Conservation (phyloP, 495 filamentous ascomycete genomes). For the Xylaria bambusicola region DNA sequence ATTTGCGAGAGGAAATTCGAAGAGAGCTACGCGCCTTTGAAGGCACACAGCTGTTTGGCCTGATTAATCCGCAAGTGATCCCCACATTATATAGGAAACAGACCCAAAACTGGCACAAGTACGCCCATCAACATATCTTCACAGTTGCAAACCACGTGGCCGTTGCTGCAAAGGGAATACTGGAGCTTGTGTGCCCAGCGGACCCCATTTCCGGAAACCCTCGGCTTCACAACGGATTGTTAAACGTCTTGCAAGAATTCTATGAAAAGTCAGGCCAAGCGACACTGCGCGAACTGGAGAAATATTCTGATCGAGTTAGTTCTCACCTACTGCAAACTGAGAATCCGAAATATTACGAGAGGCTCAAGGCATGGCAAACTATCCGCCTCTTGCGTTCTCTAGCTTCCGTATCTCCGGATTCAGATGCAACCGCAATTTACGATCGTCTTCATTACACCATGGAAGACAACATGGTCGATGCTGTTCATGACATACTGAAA, state of each 20-base stretch:
- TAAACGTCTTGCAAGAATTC: neutral
- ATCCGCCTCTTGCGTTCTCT: conserved; percentile 9
- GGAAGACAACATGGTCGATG: conserved; percentile 37
- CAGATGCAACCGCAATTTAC: neutral
- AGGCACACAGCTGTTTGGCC: neutral
- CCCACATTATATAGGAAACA: neutral
- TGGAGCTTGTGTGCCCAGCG: neutral
- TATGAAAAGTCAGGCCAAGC: neutral
- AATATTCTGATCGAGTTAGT: neutral
- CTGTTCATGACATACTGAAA: conserved; percentile 45
- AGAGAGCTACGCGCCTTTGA: neutral
- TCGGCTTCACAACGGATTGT: neutral
- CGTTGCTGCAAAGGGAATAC: neutral
- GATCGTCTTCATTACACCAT: conserved; percentile 25
- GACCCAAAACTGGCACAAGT: conserved; percentile 7
- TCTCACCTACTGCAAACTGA: conserved; percentile 28
- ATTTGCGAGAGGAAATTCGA: neutral
- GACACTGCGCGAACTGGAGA: neutral
- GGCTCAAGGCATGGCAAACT: conserved; percentile 17
- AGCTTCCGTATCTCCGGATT: neutral
- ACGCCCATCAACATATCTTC: conserved; percentile 36
- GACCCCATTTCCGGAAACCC: neutral
- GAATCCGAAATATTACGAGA: conserved; percentile 13
- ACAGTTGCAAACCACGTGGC: conserved; percentile 23
- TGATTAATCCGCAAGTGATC: neutral